Base-by-base conservation (phyloP, 2,329 filamentous ascomycete genomes). In the Didymella pomorum region DNA sequence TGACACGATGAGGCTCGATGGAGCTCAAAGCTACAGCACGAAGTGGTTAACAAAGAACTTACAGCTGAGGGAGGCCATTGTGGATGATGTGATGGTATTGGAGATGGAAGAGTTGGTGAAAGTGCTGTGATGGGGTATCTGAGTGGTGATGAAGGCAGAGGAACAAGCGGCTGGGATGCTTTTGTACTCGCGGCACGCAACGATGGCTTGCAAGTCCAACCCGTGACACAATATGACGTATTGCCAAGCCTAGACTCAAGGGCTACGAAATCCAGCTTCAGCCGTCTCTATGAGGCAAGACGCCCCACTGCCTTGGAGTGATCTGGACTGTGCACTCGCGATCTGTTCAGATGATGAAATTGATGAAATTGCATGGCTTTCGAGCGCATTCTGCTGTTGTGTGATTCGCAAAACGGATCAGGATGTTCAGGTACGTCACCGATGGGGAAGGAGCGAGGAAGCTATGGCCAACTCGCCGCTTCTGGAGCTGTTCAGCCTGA, bases 31-130 rank as follows among this genome's bases (percentile, higher is more conserved):
- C 29, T 4, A 29, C 29, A 6, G 33, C n/a, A 42, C 44, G 45
- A 25, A 25, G 20, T 6, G 10, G 20, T 54, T 12, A 35, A 55
- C 14, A 50, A 6, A 45, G 25, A 10, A 80, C 84, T 75, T 81
- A 87, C 85, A 87, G 76, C 83, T 80, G 64, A 87, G 82, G 71
- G 83, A 84, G 60, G 84, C 82, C 84, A 86, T 87, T 80, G 72
- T 82, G 79, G 67, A 67, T 65, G 66, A 65, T 67, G 47, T 44
- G 52, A 29, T 61, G 62, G 44, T 50, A 37, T 56, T 63, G 57
- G 53, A 46, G 61, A 66, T 69, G 66, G 48, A 56, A 50, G 50
- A 46, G 42, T 41, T 58, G 29, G 53, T 58, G 44, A 57, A 51
- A 61, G 57, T 55, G 23, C 33, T 52, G 41, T 45, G 51, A 52